A percentile compares a stretch with the other conserved stretches of the same genome.
Evolutionary conservation across 108 stramenopile genomes (phyloP).

Genomic region (Discostella stelligeroides): DNA sequence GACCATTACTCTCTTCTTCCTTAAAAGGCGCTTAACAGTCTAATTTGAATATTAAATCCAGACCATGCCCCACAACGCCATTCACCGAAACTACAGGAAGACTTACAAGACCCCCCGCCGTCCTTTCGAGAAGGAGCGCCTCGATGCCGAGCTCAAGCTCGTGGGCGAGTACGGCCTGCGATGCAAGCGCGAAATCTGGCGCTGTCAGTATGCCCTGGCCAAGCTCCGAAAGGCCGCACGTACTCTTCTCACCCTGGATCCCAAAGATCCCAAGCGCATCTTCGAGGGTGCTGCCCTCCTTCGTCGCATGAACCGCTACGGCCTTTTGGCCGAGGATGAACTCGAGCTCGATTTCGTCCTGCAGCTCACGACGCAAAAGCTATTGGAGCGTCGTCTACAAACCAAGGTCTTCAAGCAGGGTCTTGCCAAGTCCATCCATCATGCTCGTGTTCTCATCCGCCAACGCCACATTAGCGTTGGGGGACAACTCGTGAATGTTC

Average conservation of each 20-base stretch:
- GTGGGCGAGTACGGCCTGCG: constrained; percentile 99
- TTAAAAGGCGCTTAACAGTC: background rate
- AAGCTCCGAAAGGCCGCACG: constrained; percentile 99
- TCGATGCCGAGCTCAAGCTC: constrained; percentile 97
- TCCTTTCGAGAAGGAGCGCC: constrained; percentile 99
- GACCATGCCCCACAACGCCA: constrained; percentile 60
- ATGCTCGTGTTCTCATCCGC: constrained; percentile 98
- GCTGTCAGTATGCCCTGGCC: constrained; percentile 97
- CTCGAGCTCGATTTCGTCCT: constrained; percentile 96
- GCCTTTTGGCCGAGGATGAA: constrained; percentile 96
- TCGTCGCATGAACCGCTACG: constrained; percentile 97
- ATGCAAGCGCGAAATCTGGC: constrained; percentile 99
- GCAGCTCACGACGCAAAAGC: constrained; percentile 97
- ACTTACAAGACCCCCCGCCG: constrained; percentile 99
- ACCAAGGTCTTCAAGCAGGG: constrained; percentile 98
- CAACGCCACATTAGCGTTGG: constrained; percentile 99
- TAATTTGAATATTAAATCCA: background rate
- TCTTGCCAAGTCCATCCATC: constrained; percentile 99
- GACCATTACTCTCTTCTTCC: background rate
- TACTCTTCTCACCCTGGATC: constrained; percentile 94
- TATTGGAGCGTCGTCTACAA: constrained; percentile 98
- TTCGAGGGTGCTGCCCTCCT: constrained; percentile 99
- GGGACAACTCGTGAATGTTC: constrained; percentile 96
- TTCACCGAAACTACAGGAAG: constrained; percentile 86
- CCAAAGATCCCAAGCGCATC: constrained; percentile 96